A percentile compares a stretch with the other conserved stretches of the same genome.
phyloP scores from a whole-genome alignment of 2,329 filamentous ascomycete genomes.

The Beauveria pseudobassiana region DNA sequence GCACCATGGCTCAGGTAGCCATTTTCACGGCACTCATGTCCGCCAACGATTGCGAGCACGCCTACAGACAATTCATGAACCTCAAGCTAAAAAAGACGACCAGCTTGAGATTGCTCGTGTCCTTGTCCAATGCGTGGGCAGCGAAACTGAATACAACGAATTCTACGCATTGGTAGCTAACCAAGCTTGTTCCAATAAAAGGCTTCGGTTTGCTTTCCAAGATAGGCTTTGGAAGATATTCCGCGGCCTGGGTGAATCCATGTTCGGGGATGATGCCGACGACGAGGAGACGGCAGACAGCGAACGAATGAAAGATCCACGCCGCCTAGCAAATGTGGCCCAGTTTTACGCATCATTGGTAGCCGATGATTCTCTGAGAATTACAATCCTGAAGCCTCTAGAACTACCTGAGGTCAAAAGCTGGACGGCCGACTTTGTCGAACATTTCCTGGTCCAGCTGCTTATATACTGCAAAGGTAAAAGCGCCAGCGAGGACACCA shows the following conservation, averaged over 20 bases:
- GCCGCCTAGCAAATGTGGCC: constrained; percentile 44
- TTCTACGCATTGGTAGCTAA: constrained; percentile 86
- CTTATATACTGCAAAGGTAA: constrained; percentile 55
- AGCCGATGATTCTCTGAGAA: constrained; percentile 34
- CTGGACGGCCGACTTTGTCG: constrained; percentile 71
- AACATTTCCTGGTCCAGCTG: constrained; percentile 69
- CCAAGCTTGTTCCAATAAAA: constrained; percentile 66
- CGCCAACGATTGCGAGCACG: constrained; percentile 76
- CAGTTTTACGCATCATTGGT: constrained; percentile 48
- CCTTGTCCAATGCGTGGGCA: constrained; percentile 76
- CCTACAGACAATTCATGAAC: constrained; percentile 70
- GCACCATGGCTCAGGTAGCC: constrained; percentile 76
- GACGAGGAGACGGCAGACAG: constrained; percentile 46
- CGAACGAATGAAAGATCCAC: constrained; percentile 38
- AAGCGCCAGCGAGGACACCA: constrained; percentile 43
- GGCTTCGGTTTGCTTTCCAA: constrained; percentile 77
- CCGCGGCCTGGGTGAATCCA: constrained; percentile 72
- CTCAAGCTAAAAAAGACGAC: constrained; percentile 80
- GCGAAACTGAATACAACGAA: constrained; percentile 79
- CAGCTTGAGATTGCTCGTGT: constrained; percentile 82
- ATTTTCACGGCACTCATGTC: constrained; percentile 91
- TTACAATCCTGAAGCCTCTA: constrained; percentile 56
- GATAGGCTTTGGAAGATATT: constrained; percentile 83
- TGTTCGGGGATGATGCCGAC: constrained; percentile 57
- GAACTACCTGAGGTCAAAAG: constrained; percentile 71